Conservation (phyloP, 1,284 basidiomycete genomes). For the Ceratobasidium sp. region DNA sequence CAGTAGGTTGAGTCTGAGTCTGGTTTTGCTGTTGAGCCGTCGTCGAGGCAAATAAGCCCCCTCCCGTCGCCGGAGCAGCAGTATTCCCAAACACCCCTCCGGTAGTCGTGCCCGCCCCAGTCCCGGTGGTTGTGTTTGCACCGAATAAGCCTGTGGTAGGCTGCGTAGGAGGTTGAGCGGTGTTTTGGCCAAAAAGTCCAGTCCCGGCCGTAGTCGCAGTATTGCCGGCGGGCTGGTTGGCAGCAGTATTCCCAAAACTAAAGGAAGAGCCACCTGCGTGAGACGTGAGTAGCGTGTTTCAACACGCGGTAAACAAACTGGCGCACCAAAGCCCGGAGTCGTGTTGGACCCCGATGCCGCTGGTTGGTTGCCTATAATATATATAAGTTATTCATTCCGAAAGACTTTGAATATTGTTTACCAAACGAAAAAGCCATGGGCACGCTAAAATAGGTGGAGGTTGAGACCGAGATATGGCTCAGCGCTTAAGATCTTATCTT, state of each 20-base stretch:
- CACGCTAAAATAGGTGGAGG: not conserved
- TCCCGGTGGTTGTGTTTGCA: slow-evolving; percentile 13
- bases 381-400: not conserved
- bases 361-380: not conserved
- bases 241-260: slow-evolving; percentile 15
- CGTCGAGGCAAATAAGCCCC: slow-evolving; percentile 52
- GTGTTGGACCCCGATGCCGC: slow-evolving; percentile 14
- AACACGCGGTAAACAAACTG: not conserved
- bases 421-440: slow-evolving; percentile 38
- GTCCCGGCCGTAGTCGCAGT: slow-evolving; percentile 18
- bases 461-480: not conserved
- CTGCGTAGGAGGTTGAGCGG: slow-evolving; percentile 8
- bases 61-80: slow-evolving; percentile 47
- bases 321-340: slow-evolving; percentile 30
- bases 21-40: slow-evolving; percentile 38
- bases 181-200: slow-evolving; percentile 42
- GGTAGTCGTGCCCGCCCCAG: slow-evolving; percentile 44
- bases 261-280: slow-evolving; percentile 22
- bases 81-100: slow-evolving; percentile 57
- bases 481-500: slow-evolving; percentile 34
- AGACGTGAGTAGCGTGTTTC: slow-evolving; percentile 26
- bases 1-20: slow-evolving; percentile 26
- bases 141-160: slow-evolving; percentile 46
- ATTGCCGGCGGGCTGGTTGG: slow-evolving; percentile 1
- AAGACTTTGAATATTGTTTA: not conserved